Evolutionary conservation across 139 green algal genomes (phyloP).

Genomic region (Edaphochlamys debaryana): DNA sequence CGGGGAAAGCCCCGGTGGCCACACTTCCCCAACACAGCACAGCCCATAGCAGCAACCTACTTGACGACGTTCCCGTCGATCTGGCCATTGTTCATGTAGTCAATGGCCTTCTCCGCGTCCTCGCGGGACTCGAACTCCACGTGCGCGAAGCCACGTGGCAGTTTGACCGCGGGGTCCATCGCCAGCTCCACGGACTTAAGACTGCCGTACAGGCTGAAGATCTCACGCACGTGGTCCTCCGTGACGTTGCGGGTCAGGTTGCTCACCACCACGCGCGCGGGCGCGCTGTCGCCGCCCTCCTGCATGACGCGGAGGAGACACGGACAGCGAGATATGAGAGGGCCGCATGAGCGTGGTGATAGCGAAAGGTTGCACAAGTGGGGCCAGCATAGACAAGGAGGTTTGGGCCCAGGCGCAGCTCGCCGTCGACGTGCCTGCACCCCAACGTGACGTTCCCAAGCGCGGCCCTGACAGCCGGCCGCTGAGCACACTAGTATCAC

Average conservation of each 20-base stretch:
- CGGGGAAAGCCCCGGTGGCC: no score
- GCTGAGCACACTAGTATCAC: no score
- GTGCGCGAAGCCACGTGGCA: slow-evolving; percentile 85
- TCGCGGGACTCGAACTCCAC: slow-evolving; percentile 76
- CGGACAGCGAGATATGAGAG: no score
- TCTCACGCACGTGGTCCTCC: slow-evolving; percentile 82
- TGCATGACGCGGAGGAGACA: no score
- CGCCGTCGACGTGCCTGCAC: no score
- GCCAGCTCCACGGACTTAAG: slow-evolving; percentile 72
- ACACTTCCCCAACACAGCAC: no score
- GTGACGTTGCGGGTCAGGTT: slow-evolving; percentile 89
- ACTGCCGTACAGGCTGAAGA: slow-evolving; percentile 82
- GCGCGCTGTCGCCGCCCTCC: not conserved
- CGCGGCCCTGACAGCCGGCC: no score
- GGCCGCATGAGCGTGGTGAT: not conserved
- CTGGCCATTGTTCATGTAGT: slow-evolving; percentile 90
- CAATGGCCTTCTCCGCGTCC: slow-evolving; percentile 77
- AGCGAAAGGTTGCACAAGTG: no score
- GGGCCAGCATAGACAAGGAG: no score
- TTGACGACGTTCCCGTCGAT: slow-evolving; percentile 83
- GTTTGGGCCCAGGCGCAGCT: no score
- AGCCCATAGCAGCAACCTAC: no score
- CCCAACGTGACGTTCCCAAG: no score
- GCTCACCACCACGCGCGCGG: slow-evolving; percentile 73
- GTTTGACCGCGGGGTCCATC: slow-evolving; percentile 73